Evolutionary conservation across 129 eudicot species (phyloP), one percentile per base, ranked within the genome.

Genomic region (Chrysanthemum seticuspe): DNA sequence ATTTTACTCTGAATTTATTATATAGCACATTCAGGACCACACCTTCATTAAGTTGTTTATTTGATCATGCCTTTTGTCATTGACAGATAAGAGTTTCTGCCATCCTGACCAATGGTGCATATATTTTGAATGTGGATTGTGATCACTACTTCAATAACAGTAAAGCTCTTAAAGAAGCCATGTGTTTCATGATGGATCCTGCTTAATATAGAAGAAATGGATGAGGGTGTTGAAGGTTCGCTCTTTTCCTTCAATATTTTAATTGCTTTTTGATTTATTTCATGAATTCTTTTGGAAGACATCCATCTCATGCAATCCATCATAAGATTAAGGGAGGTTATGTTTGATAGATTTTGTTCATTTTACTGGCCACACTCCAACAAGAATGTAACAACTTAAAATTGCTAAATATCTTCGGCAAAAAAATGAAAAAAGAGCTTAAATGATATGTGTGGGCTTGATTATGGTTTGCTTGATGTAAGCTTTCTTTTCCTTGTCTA

Each of bases 181-280:
- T 91, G 97, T 91, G 97, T 73, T 88, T 91, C 79, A 69, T 91
- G 92, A 91, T 91, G 97, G 92, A 91, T 75, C 97, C 97, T 45
- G 90, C 74, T 59, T 73, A 80, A 62, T 47, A 40, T 80, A 68
- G 84, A 80, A 57, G 84, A 80, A 10, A 75, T 75, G 79, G 84
- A 80, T 14, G 84, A 80, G 64, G 84, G 84, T 31, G 80, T 80
- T 75, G 84, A 69, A 80, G 84, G 84, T 80, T 44, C 29, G 15
- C 48, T n/a, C 29, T 44, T 70, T 77, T 77, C 23, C 18, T 19
- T 27, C 25, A 19, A 18, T 18, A 40, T 55, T 66, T 65, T 23
- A 45, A 36, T 19, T 77, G 18, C 53, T 14, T 19, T 44, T 68
- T 21, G 45, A 53, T 12, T n/a, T 49, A 27, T 48, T 3, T 7